Evolutionary conservation across 176 grass and related monocot species (phyloP).

Genomic region (Eragrostis curvula): DNA sequence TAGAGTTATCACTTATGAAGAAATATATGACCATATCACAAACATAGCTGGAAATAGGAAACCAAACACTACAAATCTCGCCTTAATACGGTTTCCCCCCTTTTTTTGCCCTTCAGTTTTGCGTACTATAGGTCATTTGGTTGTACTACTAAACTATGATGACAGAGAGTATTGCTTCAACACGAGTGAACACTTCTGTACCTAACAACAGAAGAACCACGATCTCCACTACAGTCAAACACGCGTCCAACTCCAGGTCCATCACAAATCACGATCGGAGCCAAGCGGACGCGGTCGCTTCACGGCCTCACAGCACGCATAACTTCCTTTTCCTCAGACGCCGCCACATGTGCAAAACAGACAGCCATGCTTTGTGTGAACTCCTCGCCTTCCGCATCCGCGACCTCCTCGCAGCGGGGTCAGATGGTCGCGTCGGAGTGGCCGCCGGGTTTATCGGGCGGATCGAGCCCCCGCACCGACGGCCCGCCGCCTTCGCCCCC

Average conservation of each 20-base stretch:
- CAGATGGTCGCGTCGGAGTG: conserved; percentile 34
- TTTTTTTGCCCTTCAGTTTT: too few relatives aligned
- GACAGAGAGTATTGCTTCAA: too few relatives aligned
- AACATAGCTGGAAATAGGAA: too few relatives aligned
- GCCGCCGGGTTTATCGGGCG: background rate
- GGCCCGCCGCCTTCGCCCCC: background rate
- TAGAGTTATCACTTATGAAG: too few relatives aligned
- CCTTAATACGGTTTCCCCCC: too few relatives aligned
- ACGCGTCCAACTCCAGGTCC: background rate
- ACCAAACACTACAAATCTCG: too few relatives aligned
- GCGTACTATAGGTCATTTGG: too few relatives aligned
- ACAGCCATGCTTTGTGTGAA: background rate
- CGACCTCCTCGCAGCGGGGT: conserved; percentile 49
- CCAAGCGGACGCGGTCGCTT: background rate
- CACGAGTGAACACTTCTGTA: too few relatives aligned
- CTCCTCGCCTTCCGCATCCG: conserved; percentile 27
- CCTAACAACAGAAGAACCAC: too few relatives aligned
- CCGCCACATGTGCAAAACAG: background rate
- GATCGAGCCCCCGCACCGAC: conserved; percentile 8
- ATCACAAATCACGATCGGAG: background rate
- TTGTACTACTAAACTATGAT: too few relatives aligned
- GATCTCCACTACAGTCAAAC: background rate
- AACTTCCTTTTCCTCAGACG: background rate
- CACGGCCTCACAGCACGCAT: background rate
- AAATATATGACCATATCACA: too few relatives aligned